Conservation (phyloP, 257 asterid species). For the Solanum lycopersicoides region DNA sequence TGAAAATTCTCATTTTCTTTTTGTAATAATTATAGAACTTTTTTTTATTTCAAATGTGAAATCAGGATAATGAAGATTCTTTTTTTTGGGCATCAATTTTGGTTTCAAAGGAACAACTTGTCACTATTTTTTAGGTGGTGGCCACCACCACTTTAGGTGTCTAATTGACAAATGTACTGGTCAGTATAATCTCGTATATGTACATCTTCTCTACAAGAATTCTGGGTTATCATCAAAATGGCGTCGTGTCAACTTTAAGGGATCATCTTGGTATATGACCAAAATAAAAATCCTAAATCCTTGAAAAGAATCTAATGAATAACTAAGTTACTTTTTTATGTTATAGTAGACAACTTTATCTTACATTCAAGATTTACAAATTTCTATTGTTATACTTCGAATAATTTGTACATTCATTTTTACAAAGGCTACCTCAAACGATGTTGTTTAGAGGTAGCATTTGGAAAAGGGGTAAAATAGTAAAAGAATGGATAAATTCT, state of each 20-base stretch:
- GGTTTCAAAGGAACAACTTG: not conserved
- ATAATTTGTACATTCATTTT: not conserved
- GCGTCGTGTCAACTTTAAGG: not conserved
- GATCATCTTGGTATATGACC: not conserved
- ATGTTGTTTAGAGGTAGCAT: not conserved
- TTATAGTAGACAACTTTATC: not conserved
- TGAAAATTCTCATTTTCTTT: not conserved
- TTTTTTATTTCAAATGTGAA: not conserved
- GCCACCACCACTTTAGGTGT: not conserved
- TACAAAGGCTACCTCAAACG: not conserved
- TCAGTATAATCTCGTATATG: not conserved
- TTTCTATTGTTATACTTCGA: not conserved
- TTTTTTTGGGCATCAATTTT: not conserved
- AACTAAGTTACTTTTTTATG: not conserved
- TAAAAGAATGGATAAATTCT: not conserved
- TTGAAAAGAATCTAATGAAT: not conserved
- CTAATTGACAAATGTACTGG: not conserved
- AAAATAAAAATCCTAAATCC: not conserved
- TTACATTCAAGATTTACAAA: not conserved
- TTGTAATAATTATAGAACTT: not conserved
- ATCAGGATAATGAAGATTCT: not conserved
- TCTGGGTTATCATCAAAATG: no score
- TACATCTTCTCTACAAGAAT: not conserved
- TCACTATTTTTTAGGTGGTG: not conserved
- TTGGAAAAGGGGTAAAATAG: not conserved